These are phyloP conservation scores for Glycyrrhiza uralensis DNA, from an alignment of 306 rosid species.

Conservation along the genomic window DNA sequence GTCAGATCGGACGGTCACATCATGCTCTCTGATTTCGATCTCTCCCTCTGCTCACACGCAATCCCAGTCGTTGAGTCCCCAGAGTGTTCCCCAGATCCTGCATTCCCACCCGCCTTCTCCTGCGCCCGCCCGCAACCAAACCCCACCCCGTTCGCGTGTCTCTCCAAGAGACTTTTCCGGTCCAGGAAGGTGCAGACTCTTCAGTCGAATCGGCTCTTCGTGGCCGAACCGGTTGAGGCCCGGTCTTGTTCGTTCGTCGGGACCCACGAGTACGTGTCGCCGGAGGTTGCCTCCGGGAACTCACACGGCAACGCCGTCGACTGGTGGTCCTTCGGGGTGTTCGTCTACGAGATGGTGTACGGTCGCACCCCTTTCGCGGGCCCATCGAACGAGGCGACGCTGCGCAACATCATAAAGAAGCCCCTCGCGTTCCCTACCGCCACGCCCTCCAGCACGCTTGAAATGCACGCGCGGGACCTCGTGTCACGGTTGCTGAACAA, in stretches of 20 bases:
- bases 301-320: constrained; percentile 99
- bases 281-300: constrained; percentile 90
- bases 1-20: constrained; percentile 99
- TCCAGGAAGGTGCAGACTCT: constrained; percentile 68
- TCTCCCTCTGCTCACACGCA: constrained; percentile 73
- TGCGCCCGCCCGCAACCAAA: constrained; percentile 31
- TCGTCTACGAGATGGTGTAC: constrained; percentile 81
- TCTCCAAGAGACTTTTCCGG: constrained; percentile 61
- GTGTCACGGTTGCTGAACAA: constrained; percentile 52
- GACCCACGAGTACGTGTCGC: constrained; percentile 92
- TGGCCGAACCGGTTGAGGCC: constrained; percentile 87
- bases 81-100: constrained; percentile 30
- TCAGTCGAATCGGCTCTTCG: constrained; percentile 67
- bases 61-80: constrained; percentile 87
- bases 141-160: constrained; percentile 48
- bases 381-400: constrained; percentile 60
- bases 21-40: constrained; percentile 97
- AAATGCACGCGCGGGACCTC: constrained; percentile 73
- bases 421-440: constrained; percentile 58
- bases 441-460: constrained; percentile 51
- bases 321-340: constrained; percentile 97
- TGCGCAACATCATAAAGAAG: constrained; percentile 61
- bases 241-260: constrained; percentile 90
- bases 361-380: constrained; percentile 89
- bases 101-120: constrained; percentile 7